These are phyloP conservation scores for Podaxis sp. DNA, from an alignment of 768 basidiomycete genomes.

Conservation along the genomic window DNA sequence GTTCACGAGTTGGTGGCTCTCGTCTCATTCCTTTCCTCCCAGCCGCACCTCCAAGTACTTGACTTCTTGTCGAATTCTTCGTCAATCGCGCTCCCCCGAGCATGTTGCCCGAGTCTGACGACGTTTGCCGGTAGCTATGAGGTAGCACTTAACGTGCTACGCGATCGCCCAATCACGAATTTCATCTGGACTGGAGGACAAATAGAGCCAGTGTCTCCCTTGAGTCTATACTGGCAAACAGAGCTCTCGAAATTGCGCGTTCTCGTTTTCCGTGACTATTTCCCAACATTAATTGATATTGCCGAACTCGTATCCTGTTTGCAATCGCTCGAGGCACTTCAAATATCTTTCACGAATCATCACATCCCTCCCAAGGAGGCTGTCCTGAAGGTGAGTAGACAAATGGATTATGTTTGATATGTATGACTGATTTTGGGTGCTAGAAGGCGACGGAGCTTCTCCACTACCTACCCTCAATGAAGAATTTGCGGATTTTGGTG, in stretches of 20 bases:
- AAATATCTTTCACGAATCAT: neutral
- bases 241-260: slow-evolving; percentile 9
- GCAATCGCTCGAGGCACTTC: slow-evolving; percentile 5
- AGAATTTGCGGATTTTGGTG: neutral
- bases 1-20: neutral
- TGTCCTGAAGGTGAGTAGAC: neutral
- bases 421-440: neutral
- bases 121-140: slow-evolving; percentile 5
- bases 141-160: neutral
- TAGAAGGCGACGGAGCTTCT: neutral
- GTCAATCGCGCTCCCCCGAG: neutral
- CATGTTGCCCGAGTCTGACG: slow-evolving; percentile 1
- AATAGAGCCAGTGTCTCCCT: neutral
- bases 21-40: slow-evolving; percentile 9
- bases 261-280: slow-evolving; percentile 1
- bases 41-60: slow-evolving; percentile 3
- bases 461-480: neutral
- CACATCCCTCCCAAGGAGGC: neutral
- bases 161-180: neutral
- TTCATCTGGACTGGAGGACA: neutral
- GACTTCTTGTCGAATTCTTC: neutral
- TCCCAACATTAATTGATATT: neutral
- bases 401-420: no score
- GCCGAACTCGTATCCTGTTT: neutral
- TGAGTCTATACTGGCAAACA: neutral